phyloP scores from a whole-genome alignment of 148 eudicot genomes.

The Polygonum aviculare region DNA sequence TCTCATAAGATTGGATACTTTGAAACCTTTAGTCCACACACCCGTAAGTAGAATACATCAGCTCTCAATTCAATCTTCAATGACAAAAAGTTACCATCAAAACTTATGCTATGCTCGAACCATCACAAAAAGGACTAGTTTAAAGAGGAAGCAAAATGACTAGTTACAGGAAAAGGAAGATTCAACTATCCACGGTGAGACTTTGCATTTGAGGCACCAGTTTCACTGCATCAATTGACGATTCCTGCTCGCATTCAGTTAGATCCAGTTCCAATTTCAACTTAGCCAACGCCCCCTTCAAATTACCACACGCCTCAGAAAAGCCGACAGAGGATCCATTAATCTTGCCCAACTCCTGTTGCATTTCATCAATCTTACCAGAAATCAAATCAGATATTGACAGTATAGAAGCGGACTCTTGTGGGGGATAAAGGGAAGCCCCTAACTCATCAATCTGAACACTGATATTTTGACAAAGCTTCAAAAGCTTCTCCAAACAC shows the following conservation, averaged over 20 bases:
- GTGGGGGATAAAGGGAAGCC: constrained; percentile 92
- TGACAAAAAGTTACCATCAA: not conserved
- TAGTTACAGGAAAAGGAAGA: not conserved
- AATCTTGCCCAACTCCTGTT: constrained; percentile 33
- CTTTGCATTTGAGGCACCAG: constrained; percentile 38
- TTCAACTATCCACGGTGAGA: constrained; percentile 29
- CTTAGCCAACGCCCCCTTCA: constrained; percentile 33
- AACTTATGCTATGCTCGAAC: not conserved
- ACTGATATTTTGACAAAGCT: constrained; percentile 50
- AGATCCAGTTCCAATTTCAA: constrained; percentile 22
- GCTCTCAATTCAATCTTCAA: not conserved
- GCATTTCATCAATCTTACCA: constrained; percentile 33
- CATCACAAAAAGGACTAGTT: not conserved
- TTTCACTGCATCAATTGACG: constrained; percentile 15
- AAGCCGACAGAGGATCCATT: constrained; percentile 39
- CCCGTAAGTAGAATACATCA: not conserved
- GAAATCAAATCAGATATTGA: constrained; percentile 35
- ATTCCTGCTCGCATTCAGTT: constrained; percentile 13
- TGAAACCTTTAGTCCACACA: not conserved
- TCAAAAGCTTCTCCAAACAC: constrained; percentile 54
- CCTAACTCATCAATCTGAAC: constrained; percentile 82
- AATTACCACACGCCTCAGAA: constrained; percentile 30
- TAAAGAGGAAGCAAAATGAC: not conserved
- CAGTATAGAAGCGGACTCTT: constrained; percentile 51
- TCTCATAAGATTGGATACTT: too few species aligned